phyloP scores from a whole-genome alignment of 2,329 filamentous ascomycete species.

The Zymoseptoria tritici region DNA sequence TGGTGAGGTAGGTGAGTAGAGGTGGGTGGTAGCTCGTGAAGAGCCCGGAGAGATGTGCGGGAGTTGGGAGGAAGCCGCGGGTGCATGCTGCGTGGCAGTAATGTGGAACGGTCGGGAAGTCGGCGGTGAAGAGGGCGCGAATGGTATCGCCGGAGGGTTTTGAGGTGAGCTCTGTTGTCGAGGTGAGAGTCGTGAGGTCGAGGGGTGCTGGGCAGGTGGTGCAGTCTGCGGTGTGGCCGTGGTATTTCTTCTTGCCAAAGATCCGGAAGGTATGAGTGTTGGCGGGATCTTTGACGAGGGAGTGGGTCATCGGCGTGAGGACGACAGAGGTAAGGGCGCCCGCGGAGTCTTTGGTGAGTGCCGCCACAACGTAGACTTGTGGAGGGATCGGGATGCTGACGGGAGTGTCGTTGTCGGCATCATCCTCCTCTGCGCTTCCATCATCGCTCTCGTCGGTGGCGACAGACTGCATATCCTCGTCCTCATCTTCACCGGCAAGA shows the following conservation, averaged over 20 bases:
- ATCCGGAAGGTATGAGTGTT: slow-evolving; percentile 17
- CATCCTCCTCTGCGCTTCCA: background rate
- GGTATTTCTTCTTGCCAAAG: slow-evolving; percentile 14
- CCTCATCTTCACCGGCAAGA: background rate
- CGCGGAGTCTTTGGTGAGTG: slow-evolving; percentile 8
- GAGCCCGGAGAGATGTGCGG: slow-evolving; percentile 9
- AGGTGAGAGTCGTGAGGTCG: slow-evolving; percentile 9
- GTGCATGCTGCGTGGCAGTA: slow-evolving; percentile 15
- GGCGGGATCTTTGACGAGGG: slow-evolving; percentile 1
- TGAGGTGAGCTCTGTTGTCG: slow-evolving; percentile 1
- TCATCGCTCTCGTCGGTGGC: background rate
- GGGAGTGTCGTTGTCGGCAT: background rate
- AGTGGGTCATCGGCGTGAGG: slow-evolving; percentile 10
- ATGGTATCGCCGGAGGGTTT: background rate
- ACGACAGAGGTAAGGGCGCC: slow-evolving; percentile 10
- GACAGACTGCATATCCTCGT: background rate
- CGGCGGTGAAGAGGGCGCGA: slow-evolving; percentile 5
- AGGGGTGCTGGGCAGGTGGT: slow-evolving; percentile 4
- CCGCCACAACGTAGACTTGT: slow-evolving; percentile 9
- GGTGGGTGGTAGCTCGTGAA: slow-evolving; percentile 16
- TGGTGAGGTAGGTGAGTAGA: background rate
- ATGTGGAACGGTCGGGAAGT: background rate
- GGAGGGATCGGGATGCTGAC: slow-evolving; percentile 1
- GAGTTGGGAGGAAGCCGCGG: slow-evolving; percentile 16
- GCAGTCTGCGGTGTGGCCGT: slow-evolving; percentile 1